Evolutionary conservation across 768 basidiomycete species (phyloP).

Genomic region (Kwoniella bestiolae): DNA sequence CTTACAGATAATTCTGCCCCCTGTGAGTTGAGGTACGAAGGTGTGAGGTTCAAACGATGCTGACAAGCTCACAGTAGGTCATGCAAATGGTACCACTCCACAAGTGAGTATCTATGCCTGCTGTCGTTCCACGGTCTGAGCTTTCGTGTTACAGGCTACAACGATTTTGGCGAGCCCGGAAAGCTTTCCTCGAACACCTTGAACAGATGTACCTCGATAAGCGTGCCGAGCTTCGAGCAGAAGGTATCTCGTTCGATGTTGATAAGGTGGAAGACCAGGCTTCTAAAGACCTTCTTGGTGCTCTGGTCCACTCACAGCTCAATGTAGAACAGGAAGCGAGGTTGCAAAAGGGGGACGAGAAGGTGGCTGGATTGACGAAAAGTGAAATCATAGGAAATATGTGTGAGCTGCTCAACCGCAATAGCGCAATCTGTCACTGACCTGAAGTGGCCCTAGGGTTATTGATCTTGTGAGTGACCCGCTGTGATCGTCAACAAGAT

Average conservation of each 20-base stretch:
- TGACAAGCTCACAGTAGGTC: constrained; percentile 12
- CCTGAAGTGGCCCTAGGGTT: constrained; percentile 12
- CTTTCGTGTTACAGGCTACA: constrained; percentile 11
- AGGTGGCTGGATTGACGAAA: constrained; percentile 33
- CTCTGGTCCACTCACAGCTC: constrained; percentile 36
- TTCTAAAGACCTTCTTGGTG: constrained; percentile 32
- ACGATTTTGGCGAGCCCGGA: constrained; percentile 24
- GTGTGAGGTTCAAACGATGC: not conserved
- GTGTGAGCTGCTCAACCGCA: constrained; percentile 20
- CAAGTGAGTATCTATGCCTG: not conserved
- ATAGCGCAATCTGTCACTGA: not conserved
- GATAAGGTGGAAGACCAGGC: constrained; percentile 17
- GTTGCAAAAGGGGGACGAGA: constrained; percentile 16
- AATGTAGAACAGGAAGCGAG: constrained; percentile 28
- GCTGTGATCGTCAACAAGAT: not conserved
- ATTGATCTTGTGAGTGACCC: constrained; percentile 38
- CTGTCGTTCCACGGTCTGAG: not conserved
- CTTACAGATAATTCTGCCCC: constrained; percentile 22
- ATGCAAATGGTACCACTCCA: constrained; percentile 3
- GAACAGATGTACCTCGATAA: constrained; percentile 23
- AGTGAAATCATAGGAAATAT: constrained; percentile 47
- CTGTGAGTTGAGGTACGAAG: not conserved
- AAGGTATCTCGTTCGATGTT: not conserved
- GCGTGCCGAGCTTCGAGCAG: constrained; percentile 9
- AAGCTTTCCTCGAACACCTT: constrained; percentile 25